Conservation (phyloP, 2,329 filamentous ascomycete species). For the Endothia cerciana region DNA sequence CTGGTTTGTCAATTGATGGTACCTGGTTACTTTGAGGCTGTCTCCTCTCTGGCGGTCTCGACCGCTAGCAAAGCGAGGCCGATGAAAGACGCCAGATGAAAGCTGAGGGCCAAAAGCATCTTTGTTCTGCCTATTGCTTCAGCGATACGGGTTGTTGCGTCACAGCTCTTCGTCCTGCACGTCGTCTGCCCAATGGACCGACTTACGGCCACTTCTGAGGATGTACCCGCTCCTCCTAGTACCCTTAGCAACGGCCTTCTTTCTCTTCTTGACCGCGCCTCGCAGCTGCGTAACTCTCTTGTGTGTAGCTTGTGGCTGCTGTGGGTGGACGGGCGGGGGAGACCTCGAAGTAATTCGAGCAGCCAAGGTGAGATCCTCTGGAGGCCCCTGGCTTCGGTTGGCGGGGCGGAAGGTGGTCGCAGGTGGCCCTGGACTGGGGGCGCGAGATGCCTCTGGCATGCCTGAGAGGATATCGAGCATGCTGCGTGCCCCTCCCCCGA, state of each 20-base stretch:
- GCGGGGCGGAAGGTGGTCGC: neutral
- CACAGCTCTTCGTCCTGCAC: neutral
- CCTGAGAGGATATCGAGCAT: conserved; percentile 33
- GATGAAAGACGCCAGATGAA: neutral
- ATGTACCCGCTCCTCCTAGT: conserved; percentile 12
- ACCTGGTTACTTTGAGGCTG: neutral
- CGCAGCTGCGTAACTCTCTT: conserved; percentile 20
- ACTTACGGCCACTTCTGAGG: conserved; percentile 12
- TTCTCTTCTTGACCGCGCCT: neutral
- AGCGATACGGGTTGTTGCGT: neutral
- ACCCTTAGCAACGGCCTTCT: neutral
- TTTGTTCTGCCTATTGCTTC: neutral
- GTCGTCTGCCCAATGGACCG: neutral
- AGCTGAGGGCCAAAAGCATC: neutral
- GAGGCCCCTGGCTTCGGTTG: neutral
- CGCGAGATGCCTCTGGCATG: neutral
- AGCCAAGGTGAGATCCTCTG: conserved; percentile 7
- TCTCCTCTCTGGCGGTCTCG: neutral
- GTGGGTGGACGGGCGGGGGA: neutral
- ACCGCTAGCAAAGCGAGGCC: neutral
- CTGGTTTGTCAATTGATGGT: neutral
- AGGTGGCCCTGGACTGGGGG: neutral
- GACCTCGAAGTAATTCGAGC: neutral
- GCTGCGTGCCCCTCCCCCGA: conserved; percentile 30
- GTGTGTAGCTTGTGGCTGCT: neutral